A percentile compares a stretch with the other conserved stretches of the same genome.
phyloP scores from a whole-genome alignment of 1,284 basidiomycete genomes.

The Jaminaea rosea region DNA sequence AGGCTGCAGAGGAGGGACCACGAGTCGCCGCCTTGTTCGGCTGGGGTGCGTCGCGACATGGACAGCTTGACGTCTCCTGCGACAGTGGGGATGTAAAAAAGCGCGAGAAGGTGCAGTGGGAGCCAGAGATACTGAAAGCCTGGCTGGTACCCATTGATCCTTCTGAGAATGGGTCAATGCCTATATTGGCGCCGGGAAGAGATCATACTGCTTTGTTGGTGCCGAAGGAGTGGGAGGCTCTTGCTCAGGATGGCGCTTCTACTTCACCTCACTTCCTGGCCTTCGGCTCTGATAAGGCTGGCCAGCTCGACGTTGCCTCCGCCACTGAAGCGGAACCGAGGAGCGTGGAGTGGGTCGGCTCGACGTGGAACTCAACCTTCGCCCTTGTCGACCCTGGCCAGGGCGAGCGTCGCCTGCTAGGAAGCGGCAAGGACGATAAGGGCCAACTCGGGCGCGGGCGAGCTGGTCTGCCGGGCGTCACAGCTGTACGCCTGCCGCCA shows the following conservation, averaged over 20 bases:
- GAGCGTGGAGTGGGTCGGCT: neutral
- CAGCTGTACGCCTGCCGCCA: no score
- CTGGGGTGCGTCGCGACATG: conserved; percentile 10
- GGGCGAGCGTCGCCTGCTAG: neutral
- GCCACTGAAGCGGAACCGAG: neutral
- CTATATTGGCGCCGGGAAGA: conserved; percentile 1
- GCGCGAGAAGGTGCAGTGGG: conserved; percentile 1
- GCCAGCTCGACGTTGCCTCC: conserved; percentile 1
- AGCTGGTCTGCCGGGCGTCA: no score
- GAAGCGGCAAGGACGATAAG: neutral
- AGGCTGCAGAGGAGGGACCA: neutral
- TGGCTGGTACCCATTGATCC: neutral
- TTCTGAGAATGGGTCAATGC: neutral
- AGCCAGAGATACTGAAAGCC: neutral
- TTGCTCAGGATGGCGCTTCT: neutral
- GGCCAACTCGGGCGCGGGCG: neutral
- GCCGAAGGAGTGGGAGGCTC: neutral
- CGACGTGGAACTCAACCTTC: conserved; percentile 1
- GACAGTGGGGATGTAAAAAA: neutral
- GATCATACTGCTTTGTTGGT: conserved; percentile 2
- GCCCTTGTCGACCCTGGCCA: neutral
- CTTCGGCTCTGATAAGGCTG: conserved; percentile 1
- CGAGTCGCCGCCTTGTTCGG: conserved; percentile 2
- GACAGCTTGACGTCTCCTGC: conserved; percentile 4
- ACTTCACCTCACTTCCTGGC: neutral